These are phyloP conservation scores for Coniferiporia sulphurascens DNA, from an alignment of 1,284 basidiomycete species.

Conservation along the genomic window DNA sequence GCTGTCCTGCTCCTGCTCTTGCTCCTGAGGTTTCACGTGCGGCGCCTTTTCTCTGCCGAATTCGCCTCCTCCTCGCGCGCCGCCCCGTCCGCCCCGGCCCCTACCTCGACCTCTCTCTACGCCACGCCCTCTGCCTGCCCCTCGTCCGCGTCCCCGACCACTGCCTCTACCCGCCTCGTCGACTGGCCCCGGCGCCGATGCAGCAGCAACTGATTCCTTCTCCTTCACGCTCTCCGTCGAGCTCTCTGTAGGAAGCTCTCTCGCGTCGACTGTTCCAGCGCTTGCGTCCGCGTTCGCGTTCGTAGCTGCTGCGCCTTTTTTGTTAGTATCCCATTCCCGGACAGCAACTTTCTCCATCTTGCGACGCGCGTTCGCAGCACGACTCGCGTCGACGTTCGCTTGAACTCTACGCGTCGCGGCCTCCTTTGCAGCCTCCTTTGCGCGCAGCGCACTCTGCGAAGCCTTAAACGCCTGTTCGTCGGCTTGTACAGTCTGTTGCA, in stretches of 20 bases:
- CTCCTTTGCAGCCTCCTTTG: constrained; percentile 46
- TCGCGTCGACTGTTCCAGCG: too few species aligned
- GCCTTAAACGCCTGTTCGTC: constrained; percentile 74
- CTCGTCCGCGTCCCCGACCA: constrained; percentile 25
- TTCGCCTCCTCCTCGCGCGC: background rate
- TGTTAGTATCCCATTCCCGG: constrained; percentile 82
- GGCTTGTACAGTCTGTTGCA: constrained; percentile 60
- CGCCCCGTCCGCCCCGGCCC: background rate
- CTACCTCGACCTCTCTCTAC: constrained; percentile 1
- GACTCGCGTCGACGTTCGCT: constrained; percentile 56
- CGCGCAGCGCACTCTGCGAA: constrained; percentile 55
- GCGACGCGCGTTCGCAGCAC: constrained; percentile 69
- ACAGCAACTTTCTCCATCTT: constrained; percentile 73
- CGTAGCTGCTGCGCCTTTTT: constrained; percentile 37
- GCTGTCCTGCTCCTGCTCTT: background rate
- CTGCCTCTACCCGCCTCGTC: constrained; percentile 22
- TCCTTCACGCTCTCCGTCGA: background rate
- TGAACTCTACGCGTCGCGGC: constrained; percentile 60
- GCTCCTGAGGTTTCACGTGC: background rate
- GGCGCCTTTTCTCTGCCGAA: constrained; percentile 4
- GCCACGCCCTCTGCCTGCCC: background rate
- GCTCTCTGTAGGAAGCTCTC: background rate
- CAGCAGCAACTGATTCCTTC: background rate
- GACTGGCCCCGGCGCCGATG: background rate
- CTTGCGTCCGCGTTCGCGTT: background rate